Evolutionary conservation across 352 stramenopile genomes (phyloP).

Genomic region (Pythium phragmitis): DNA sequence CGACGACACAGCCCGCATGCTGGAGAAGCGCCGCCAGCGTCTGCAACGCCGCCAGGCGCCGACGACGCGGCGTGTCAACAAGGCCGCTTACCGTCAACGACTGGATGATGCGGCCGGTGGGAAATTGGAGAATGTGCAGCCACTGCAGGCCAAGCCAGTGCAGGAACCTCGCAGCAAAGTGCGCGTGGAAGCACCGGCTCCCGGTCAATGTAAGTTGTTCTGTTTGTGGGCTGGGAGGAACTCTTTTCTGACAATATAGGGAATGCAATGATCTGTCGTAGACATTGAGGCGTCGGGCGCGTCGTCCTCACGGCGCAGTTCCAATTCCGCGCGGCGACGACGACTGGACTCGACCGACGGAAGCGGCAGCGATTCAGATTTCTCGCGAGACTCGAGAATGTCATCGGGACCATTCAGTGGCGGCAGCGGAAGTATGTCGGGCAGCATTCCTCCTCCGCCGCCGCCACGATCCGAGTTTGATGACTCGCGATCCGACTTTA

Average conservation of each 20-base stretch:
- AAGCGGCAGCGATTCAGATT: constrained; percentile 43
- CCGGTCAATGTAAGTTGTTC: constrained; percentile 66
- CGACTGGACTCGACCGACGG: constrained; percentile 43
- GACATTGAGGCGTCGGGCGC: constrained; percentile 49
- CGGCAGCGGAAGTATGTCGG: constrained; percentile 21
- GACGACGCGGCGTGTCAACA: constrained; percentile 72
- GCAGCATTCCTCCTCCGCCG: constrained; percentile 41
- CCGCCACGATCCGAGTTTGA: constrained; percentile 37
- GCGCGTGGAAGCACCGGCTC: constrained; percentile 68
- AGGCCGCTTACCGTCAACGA: constrained; percentile 69
- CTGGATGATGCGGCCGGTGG: constrained; percentile 73
- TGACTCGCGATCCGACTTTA: constrained; percentile 26
- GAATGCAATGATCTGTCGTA: constrained; percentile 22
- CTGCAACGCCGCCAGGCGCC: constrained; percentile 66
- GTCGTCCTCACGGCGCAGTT: constrained; percentile 9
- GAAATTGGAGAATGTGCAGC: constrained; percentile 78
- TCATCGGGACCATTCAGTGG: constrained; percentile 45
- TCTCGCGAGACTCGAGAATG: constrained; percentile 48
- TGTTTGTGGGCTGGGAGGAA: background rate
- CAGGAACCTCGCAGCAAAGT: constrained; percentile 57
- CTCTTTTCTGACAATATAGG: background rate
- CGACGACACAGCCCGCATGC: constrained; percentile 63
- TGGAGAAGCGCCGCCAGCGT: constrained; percentile 77
- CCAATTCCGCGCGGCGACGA: constrained; percentile 25
- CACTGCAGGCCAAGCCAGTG: constrained; percentile 57